Base-by-base conservation (phyloP, 2,329 filamentous ascomycete genomes). In the Coniochaeta sp. region DNA sequence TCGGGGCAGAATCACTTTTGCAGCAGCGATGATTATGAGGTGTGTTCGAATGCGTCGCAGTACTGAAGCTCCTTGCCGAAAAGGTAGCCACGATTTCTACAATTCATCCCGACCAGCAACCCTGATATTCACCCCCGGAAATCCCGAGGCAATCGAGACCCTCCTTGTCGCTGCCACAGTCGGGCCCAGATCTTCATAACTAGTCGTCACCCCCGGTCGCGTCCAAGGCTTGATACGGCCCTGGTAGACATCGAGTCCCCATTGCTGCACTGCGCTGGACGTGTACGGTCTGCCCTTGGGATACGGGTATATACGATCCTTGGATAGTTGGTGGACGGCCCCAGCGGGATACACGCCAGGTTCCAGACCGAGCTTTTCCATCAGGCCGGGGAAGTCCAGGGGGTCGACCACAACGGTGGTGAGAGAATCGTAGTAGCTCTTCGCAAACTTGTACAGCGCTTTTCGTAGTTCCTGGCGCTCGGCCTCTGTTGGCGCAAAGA, bases 231-330 rank as follows among this genome's bases (percentile, higher is more conserved):
- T 70, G 55, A 75, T 62, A 7, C 69, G 64, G 3, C 70, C 73
- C 58, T 75, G 71, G 66, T 70, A 75, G 16, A 76, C 73, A 31
- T 74, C 72, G 14, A 75, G 59, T 1, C 72, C 73, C 72, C 72
- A 76, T 52, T 67, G 64, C 62, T 73, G 70, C 38, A 76, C 57
- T 16, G 67, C 62, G 24, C 66, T 68, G 52, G 72, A 62, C 17
- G 66, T 69, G 33, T 69, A 31, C 2, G 66, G 22, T 56, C 61
- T 60, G 19, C 66, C 71, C 34, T 68, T 66, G n/a, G 73, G 73
- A 57, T 73, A 75, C 22, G 67, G 72, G 44, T 72, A 76, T 34
- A 75, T 65, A 17, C 67, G 65, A 60, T 74, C 67, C 28, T 67
- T 70, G 1, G 72, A 74, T 19, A 74, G 65, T 65, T 73, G 71